Conservation (phyloP, 352 stramenopile genomes). For the Globisporangium lucens region DNA sequence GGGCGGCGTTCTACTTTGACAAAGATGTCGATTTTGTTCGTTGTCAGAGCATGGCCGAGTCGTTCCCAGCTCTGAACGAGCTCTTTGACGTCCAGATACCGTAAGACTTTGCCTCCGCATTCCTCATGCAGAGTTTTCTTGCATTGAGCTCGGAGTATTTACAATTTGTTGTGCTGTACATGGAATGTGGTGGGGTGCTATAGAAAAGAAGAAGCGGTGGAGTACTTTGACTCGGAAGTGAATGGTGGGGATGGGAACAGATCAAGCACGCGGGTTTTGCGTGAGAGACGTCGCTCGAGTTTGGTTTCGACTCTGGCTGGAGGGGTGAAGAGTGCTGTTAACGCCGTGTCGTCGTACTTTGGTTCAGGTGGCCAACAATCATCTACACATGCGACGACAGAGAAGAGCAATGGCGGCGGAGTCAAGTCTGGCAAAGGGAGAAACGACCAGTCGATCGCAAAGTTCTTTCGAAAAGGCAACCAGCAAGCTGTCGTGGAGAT, state of each 20-base stretch:
- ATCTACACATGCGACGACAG: not conserved
- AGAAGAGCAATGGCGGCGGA: not conserved
- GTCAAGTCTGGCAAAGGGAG: not conserved
- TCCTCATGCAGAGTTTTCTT: not conserved
- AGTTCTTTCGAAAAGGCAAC: constrained; percentile 8
- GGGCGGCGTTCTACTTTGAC: constrained; percentile 64
- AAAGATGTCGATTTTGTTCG: constrained; percentile 55
- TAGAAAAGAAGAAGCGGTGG: constrained; percentile 10
- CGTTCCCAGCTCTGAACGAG: constrained; percentile 26
- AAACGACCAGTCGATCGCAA: constrained; percentile 12
- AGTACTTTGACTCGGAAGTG: constrained; percentile 11
- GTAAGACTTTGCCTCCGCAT: constrained; percentile 19
- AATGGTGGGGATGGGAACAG: not conserved
- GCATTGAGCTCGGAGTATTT: not conserved
- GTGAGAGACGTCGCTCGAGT: constrained; percentile 18
- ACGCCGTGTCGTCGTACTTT: constrained; percentile 26
- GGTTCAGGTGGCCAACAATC: constrained; percentile 10
- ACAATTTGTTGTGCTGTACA: not conserved
- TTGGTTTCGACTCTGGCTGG: constrained; percentile 22
- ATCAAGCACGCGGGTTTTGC: not conserved
- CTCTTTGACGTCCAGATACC: constrained; percentile 35
- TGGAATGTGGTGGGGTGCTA: not conserved
- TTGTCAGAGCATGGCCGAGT: constrained; percentile 56
- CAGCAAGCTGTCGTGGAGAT: constrained; percentile 14
- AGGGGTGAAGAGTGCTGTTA: constrained; percentile 28